Evolutionary conservation across 306 rosid species (phyloP), one percentile per base, ranked within the genome.

Genomic region (Cajanus cajan): DNA sequence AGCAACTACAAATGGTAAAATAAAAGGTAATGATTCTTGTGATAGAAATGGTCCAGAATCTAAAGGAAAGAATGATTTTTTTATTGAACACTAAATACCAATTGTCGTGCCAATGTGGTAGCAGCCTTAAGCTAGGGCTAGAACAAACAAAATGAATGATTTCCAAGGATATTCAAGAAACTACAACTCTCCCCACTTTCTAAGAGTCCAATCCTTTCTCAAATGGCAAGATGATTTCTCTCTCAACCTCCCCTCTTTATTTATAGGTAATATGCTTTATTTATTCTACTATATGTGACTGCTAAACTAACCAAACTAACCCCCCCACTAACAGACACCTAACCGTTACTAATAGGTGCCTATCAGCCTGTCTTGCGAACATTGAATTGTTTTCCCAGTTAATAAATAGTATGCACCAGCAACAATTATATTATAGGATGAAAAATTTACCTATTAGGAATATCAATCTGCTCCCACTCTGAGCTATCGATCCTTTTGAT

Each of bases 391-490:
- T 75, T 73, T 73, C 70, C 77, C 34, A 19, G 48, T 72, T 19
- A 55, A 55, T 15, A 45, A 55, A 55, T 15, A 45, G 31, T 45
- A 79, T 64, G 50, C 75, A 74, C 6, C 55, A 59, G 55, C 55
- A 86, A 73, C 71, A 48, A 71, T 37, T 50, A 50, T 55, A 45
- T 2, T 8, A 44, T 19, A 33, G 41, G 39, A 71, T 59, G 59
- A 54, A 51, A 73, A 47, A 8, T 52, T 41, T 84, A 96, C 98
- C 98, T 93, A 63, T 90, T 52, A 52, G 98, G 99, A 71, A 96
- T 88, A 66, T 83, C 67, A 85, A 96, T 34, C 88, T 57, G 90
- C 88, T 91, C 99, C 99, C 99, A 96, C 84, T 90, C 97, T 62
- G 94, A 85, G 82, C 90, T 81, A 81, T 91, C 88, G 81, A 86